Evolutionary conservation across 2,329 filamentous ascomycete species (phyloP).

Genomic region (Tolypocladium tropicale): DNA sequence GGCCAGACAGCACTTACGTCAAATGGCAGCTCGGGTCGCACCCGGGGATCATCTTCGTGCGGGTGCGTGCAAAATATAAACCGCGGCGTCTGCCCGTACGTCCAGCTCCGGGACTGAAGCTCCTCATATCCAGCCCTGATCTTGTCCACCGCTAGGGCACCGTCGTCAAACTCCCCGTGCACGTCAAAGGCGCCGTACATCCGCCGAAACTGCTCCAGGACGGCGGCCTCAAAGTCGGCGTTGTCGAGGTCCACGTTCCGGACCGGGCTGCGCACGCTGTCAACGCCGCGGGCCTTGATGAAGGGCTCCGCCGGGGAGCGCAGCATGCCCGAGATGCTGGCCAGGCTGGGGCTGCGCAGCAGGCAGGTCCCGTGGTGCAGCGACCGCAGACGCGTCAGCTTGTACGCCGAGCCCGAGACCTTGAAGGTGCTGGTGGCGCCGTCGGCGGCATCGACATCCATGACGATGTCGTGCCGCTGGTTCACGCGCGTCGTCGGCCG

Average conservation of each 20-base stretch:
- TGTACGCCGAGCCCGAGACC: slow-evolving; percentile 90
- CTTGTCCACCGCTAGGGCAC: slow-evolving; percentile 32
- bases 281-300: slow-evolving; percentile 75
- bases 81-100: slow-evolving; percentile 75
- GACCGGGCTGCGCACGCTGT: slow-evolving; percentile 80
- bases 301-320: slow-evolving; percentile 67
- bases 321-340: slow-evolving; percentile 57
- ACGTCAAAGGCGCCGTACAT: slow-evolving; percentile 49
- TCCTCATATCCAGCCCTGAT: slow-evolving; percentile 32
- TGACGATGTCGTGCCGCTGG: slow-evolving; percentile 84
- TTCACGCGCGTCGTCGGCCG: slow-evolving; percentile 63
- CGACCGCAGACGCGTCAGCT: slow-evolving; percentile 69
- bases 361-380: slow-evolving; percentile 92
- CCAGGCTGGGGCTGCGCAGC: slow-evolving; percentile 64
- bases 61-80: slow-evolving; percentile 62
- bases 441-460: slow-evolving; percentile 33
- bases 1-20: slow-evolving; percentile 24
- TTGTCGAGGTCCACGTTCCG: slow-evolving; percentile 58
- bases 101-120: slow-evolving; percentile 57
- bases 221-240: slow-evolving; percentile 39
- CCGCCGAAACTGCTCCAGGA: slow-evolving; percentile 52
- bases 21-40: slow-evolving; percentile 38
- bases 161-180: slow-evolving; percentile 35
- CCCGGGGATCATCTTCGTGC: slow-evolving; percentile 46
- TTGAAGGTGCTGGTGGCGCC: slow-evolving; percentile 45